Percentiles rank a stretch among this genome's conserved stretches.
Conservation (phyloP, 2,329 filamentous ascomycete species). For the Nothomitra cinnamomea region DNA sequence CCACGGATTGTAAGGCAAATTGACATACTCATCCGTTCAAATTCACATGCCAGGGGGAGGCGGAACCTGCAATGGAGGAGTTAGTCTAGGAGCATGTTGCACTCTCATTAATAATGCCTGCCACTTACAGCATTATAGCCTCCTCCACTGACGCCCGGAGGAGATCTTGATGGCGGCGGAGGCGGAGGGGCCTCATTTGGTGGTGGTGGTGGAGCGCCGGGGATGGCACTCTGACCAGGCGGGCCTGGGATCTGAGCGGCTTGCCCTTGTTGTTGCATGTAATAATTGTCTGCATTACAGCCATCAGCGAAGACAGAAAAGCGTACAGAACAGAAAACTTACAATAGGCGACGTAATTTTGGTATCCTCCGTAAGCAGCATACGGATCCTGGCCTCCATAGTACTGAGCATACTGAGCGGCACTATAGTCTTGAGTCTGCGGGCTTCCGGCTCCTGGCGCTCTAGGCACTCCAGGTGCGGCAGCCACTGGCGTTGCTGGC, state of each 20-base stretch:
- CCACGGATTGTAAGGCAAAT: too few species aligned
- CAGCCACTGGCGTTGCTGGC: constrained; percentile 22
- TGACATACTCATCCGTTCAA: not conserved
- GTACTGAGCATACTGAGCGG: constrained; percentile 64
- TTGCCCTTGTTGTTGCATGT: constrained; percentile 10
- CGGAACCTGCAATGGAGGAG: constrained; percentile 24
- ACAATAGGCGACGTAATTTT: constrained; percentile 44
- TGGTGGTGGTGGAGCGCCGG: constrained; percentile 35
- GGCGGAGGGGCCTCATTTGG: constrained; percentile 40
- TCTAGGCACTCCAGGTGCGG: constrained; percentile 26
- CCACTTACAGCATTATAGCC: constrained; percentile 46
- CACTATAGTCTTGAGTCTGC: constrained; percentile 45
- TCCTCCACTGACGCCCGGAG: constrained; percentile 30
- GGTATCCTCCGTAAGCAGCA: constrained; percentile 78
- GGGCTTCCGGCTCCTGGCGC: constrained; percentile 18
- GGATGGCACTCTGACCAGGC: constrained; percentile 21
- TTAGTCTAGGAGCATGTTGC: too few species aligned
- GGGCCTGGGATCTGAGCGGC: constrained; percentile 12
- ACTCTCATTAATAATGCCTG: not conserved
- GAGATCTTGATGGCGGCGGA: constrained; percentile 34
- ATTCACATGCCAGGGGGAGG: constrained; percentile 31
- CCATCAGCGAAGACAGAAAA: constrained; percentile 18
- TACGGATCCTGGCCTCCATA: constrained; percentile 67
- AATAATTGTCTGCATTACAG: constrained; percentile 10
- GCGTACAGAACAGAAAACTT: constrained; percentile 36